Evolutionary conservation across 495 filamentous ascomycete species (phyloP), one percentile per base, ranked within the genome.

Genomic region (Tuber calosporum): DNA sequence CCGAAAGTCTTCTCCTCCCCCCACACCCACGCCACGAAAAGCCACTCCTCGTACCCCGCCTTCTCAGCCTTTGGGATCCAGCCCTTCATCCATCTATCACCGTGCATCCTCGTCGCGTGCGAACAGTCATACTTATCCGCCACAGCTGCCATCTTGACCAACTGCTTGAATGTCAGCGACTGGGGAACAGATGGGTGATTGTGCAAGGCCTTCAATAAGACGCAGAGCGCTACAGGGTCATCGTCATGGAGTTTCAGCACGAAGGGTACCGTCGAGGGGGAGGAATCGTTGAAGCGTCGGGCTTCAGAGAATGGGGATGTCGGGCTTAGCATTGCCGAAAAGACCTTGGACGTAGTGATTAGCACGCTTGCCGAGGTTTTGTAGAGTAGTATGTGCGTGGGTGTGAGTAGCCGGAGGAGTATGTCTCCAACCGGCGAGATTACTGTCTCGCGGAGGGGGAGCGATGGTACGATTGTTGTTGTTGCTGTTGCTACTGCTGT

Each of bases 21-120:
- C 74, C 74, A 79, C 15, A 79, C 76, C 72, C 73, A 79, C 3
- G 76, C 15, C 22, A 79, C 66, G 37, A 79, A 79, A 9, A 79
- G 11, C 72, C 73, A 79, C 36, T 75, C 70, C 39, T 66, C 69
- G 66, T 70, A 73, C 0, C 71, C 71, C 22, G n/a, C 9, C 1
- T 8, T 68, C 48, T 39, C 26, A 13, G 43, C 68, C 30, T 42
- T 17, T 0, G 19, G 11, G 20, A 22, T 77, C 48, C 62, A 73
- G 5, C 42, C 68, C 2, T 66, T 17, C 53, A 79, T 79, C 77
- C 76, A 79, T 5, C 8, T 11, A 5, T 75, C 72, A 19, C 26
- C 77, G 69, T 70, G 75, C 19, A 62, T 34, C 22, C 67, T 70
- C n/a, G 79, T 69, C 15, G 77, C 67, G 19, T 34, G 38, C 7